These are phyloP conservation scores for Yamadazyma olivae DNA, from an alignment of 805 yeast species.

Conservation along the genomic window DNA sequence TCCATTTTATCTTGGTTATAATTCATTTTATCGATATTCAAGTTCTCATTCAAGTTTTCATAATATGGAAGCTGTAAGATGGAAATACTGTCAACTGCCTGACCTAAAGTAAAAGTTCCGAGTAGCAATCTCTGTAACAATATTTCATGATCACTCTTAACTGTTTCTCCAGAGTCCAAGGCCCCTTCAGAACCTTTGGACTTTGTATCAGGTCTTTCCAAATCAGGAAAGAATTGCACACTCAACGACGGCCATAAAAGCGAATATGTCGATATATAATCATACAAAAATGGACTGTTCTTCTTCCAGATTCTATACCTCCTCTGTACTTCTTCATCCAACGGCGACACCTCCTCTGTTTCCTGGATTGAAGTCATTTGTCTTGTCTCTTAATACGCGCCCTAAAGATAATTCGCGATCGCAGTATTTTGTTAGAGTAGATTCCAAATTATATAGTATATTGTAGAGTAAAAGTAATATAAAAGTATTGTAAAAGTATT, in stretches of 20 bases:
- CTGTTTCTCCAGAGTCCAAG: neutral
- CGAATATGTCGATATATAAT: slow-evolving; percentile 37
- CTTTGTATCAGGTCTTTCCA: slow-evolving; percentile 13
- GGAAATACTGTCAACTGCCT: slow-evolving; percentile 46
- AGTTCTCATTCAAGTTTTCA: slow-evolving; percentile 28
- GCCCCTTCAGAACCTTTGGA: neutral
- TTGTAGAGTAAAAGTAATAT: slow-evolving; percentile 57
- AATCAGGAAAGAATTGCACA: slow-evolving; percentile 42
- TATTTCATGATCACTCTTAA: slow-evolving; percentile 14
- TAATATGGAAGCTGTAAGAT: slow-evolving; percentile 32
- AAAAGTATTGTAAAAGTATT: slow-evolving; percentile 42
- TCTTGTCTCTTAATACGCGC: too few relatives aligned
- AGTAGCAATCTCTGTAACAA: slow-evolving; percentile 44
- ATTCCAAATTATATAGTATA: neutral
- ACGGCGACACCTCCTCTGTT: slow-evolving; percentile 9
- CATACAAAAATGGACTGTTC: slow-evolving; percentile 41
- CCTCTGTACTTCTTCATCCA: slow-evolving; percentile 29
- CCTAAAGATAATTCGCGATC: too few relatives aligned
- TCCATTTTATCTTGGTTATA: slow-evolving; percentile 38
- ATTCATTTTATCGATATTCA: slow-evolving; percentile 33
- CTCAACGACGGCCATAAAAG: slow-evolving; percentile 43
- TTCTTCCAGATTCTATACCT: slow-evolving; percentile 42
- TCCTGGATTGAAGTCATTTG: neutral
- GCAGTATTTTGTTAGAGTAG: too few relatives aligned
- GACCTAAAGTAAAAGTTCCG: slow-evolving; percentile 65